Evolutionary conservation across 2,329 filamentous ascomycete genomes (phyloP).

Genomic region (Trichoderma gracile): DNA sequence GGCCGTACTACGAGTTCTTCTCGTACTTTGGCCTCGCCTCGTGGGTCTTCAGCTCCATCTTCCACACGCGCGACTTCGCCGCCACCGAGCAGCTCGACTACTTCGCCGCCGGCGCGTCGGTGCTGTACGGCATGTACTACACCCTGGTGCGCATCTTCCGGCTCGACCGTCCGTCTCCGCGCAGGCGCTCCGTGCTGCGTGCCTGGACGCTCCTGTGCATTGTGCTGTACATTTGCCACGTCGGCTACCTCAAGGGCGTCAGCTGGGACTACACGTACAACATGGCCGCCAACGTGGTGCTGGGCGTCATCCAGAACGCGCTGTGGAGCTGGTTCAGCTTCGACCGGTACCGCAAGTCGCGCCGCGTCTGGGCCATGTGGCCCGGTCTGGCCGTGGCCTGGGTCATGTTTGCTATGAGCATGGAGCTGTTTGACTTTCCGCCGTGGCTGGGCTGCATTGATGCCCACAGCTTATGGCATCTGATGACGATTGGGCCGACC

Average conservation of each 20-base stretch:
- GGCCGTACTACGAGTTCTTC: conserved; percentile 77
- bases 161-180: conserved; percentile 61
- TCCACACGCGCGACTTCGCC: conserved; percentile 85
- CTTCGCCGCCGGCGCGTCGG: conserved; percentile 85
- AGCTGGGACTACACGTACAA: conserved; percentile 97
- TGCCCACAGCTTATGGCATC: conserved; percentile 94
- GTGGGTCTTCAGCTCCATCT: conserved; percentile 88
- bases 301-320: conserved; percentile 76
- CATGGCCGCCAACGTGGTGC: conserved; percentile 88
- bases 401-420: conserved; percentile 90
- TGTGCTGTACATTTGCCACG: conserved; percentile 70
- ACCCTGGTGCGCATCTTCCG: conserved; percentile 79
- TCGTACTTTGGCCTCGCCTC: conserved; percentile 78
- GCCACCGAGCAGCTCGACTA: conserved; percentile 94
- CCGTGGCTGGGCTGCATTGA: conserved; percentile 81
- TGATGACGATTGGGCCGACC: conserved; percentile 85
- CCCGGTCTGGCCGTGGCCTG: conserved; percentile 89
- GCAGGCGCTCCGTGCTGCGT: conserved; percentile 56
- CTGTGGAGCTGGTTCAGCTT: conserved; percentile 87
- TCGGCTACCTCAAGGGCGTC: conserved; percentile 81
- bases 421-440: conserved; percentile 93
- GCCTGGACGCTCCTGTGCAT: conserved; percentile 76
- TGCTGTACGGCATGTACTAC: conserved; percentile 90
- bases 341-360: conserved; percentile 68
- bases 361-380: conserved; percentile 80